Evolutionary conservation across 2,329 filamentous ascomycete species (phyloP), one percentile per base, ranked within the genome.

Genomic region (Amauroascus niger): DNA sequence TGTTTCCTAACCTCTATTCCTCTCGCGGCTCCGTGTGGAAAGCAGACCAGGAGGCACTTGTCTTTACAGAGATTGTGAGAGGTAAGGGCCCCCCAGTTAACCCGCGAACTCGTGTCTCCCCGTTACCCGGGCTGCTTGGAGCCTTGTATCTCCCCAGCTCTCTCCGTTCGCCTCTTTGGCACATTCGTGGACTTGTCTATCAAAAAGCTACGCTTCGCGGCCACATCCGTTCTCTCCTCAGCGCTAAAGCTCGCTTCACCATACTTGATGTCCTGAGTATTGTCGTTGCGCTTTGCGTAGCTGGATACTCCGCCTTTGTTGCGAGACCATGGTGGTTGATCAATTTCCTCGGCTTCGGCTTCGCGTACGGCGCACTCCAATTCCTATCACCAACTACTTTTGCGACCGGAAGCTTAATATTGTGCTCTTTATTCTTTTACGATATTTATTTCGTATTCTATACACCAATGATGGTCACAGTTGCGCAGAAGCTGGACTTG

Each of bases 331-430:
- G 84, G 70, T 87, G 81, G 61, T 70, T 96, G 35, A 91, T 88
- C 44, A 97, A 97, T 65, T 72, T 95, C 33, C 79, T 96, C 63
- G 90, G 88, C 0, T 88, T 91, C 60, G 86, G 85, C 5, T 88
- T 95, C 71, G 90, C 85, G 60, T 96, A 97, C 64, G 80, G 81
- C 6, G 82, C 87, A 3, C 77, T 96, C 53, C 81, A 91, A 62
- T 72, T 95, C 51, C 81, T 97, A 74, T 95, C 89, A 1, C 89
- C 90, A 0, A 95, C 89, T 0, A 91, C 88, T 0, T 95, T 96
- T 65, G 73, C 79, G 52, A 95, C 87, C 0, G 88, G 88, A 0
- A 86, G 84, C 6, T 69, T 90, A 41, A 82, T 97, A 8, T 75
- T 97, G 1, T 73, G 76, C 8, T 87, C 85, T 0, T 75, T 97